These are phyloP conservation scores for Citrus sinensis DNA, from an alignment of 345 rosid genomes.

Conservation along the genomic window DVS_A1.0 CM039169.1:16090501-16091000, in stretches of 20 bases:
- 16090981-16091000: no score
- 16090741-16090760: not conserved
- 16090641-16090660: not conserved
- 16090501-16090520: not conserved
- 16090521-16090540: not conserved
- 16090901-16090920: not conserved
- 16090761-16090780: not conserved
- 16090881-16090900: no score
- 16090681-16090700: no score
- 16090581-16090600: conserved; percentile 5
- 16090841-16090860: no score
- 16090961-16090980: not conserved
- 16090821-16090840: not conserved
- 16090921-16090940: not conserved
- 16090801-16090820: not conserved
- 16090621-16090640: not conserved
- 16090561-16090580: conserved; percentile 7
- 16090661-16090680: no score
- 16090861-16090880: no score
- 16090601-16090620: not conserved
- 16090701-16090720: not conserved
- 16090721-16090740: not conserved
- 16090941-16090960: not conserved
- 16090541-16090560: not conserved
- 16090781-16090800: no score